Evolutionary conservation across 2,329 filamentous ascomycete genomes (phyloP).

Genomic region (Macrophomina pseudophaseolina): DNA sequence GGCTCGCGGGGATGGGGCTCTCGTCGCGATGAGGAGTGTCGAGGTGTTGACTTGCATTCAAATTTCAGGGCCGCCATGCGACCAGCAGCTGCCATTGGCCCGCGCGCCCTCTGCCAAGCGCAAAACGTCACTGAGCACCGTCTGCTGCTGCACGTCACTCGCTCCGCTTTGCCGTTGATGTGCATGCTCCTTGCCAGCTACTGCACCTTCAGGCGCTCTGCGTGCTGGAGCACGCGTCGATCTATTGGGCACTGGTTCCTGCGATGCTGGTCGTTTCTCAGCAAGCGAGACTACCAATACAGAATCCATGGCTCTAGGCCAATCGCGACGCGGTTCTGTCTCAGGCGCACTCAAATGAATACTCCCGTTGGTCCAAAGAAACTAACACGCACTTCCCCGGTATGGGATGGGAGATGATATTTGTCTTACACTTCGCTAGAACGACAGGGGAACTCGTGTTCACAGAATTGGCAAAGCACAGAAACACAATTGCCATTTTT

Average conservation of each 20-base stretch:
- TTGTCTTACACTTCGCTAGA: no score
- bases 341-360: no score
- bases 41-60: conserved; percentile 24
- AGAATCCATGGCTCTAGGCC: no score
- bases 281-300: no score
- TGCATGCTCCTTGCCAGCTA: conserved; percentile 4
- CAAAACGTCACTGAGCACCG: conserved; percentile 18
- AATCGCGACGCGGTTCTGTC: no score
- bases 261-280: no score
- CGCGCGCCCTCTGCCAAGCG: conserved; percentile 15
- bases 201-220: not conserved
- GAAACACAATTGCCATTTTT: no score
- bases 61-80: conserved; percentile 21
- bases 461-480: no score
- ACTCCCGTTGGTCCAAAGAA: no score
- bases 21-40: conserved; percentile 14
- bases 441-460: no score
- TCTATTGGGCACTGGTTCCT: not conserved
- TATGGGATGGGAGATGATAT: no score
- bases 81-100: conserved; percentile 15
- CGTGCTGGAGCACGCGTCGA: not conserved
- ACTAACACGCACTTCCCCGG: no score
- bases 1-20: conserved; percentile 15
- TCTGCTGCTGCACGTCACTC: conserved; percentile 18
- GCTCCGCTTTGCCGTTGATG: not conserved